These are phyloP conservation scores for Allodekkera sacchari DNA, from an alignment of 805 yeast genomes.

Conservation along the genomic window DNA sequence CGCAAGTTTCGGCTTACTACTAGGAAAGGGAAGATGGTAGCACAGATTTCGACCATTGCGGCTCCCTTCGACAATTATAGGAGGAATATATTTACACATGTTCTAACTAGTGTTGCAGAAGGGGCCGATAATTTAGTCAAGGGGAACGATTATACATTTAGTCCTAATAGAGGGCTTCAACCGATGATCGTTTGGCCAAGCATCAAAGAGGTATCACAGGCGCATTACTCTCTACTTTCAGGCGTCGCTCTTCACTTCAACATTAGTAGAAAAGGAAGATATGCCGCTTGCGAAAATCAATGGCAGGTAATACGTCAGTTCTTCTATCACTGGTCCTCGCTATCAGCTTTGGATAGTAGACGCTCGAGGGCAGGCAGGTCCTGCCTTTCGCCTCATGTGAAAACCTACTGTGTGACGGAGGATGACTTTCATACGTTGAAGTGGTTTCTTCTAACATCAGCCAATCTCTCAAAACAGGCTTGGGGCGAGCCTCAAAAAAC, in stretches of 20 bases:
- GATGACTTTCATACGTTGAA: slow-evolving; percentile 41
- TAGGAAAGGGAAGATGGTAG: slow-evolving; percentile 25
- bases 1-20: slow-evolving; percentile 24
- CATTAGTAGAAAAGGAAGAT: slow-evolving; percentile 8
- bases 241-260: slow-evolving; percentile 23
- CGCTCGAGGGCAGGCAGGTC: slow-evolving; percentile 19
- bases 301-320: slow-evolving; percentile 32
- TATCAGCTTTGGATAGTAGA: slow-evolving; percentile 10
- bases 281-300: slow-evolving; percentile 25
- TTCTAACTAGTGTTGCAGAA: slow-evolving; percentile 37
- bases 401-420: slow-evolving; percentile 51
- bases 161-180: slow-evolving; percentile 7
- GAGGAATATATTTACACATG: slow-evolving; percentile 37
- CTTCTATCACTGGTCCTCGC: slow-evolving; percentile 37
- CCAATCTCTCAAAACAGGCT: slow-evolving; percentile 68
- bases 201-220: slow-evolving; percentile 15
- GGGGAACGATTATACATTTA: slow-evolving; percentile 9
- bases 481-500: slow-evolving; percentile 50
- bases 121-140: slow-evolving; percentile 18
- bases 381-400: slow-evolving; percentile 45
- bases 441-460: slow-evolving; percentile 71
- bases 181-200: slow-evolving; percentile 30
- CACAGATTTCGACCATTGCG: slow-evolving; percentile 43
- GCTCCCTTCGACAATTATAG: slow-evolving; percentile 29
- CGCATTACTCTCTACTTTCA: slow-evolving; percentile 14